Base-by-base conservation (phyloP, 108 stramenopile genomes). In the Nitzschia sp. region DNA sequence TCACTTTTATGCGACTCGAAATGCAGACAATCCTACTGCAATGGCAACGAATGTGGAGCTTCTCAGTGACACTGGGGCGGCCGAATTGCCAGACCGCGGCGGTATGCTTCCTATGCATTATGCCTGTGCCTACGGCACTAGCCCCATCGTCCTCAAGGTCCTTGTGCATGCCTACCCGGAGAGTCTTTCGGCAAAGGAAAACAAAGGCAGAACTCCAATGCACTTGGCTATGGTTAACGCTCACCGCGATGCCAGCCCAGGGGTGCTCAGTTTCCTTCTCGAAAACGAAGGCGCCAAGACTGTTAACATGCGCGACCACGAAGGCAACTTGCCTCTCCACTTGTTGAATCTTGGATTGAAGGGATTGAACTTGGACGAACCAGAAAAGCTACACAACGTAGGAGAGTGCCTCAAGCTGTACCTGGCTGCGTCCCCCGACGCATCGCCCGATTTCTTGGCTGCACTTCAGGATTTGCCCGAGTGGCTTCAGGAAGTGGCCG, bases 211-310 rank as follows among this genome's bases (percentile, higher is more conserved):
- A 28, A 91, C 87, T 31, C 87, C 93, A 1, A 73, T 94, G 64
- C 93, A 94, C 61, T 82, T 91, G 64, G 89, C 88, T 65, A 91
- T 94, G 90, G 93, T 89, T 46, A 94, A 94, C 72, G 88, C 90
- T 15, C 88, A 91, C 30, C 84, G 88, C 5, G 83, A 84, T 49
- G 81, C 88, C 2, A 83, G 80, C 56, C 90, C 93, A 5, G 79
- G 73, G 2, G 88, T 90, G 17, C 78, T 91, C 19, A 57, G 71
- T 17, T 87, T 88, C 53, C 61, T 94, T 17, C 54, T 94, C 21
- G 83, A 88, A 33, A 54, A 72, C 38, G 55, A 57, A 2, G 74
- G 69, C 11, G 60, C 46, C 5, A 75, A 79, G 28, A 68, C 71
- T 28, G 75, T 90, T 61, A 88, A 94, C 64, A 56, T 68, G 0